Evolutionary conservation across 2,329 filamentous ascomycete species (phyloP), one percentile per base, ranked within the genome.

Genomic region (Capronia epimyces): DNA sequence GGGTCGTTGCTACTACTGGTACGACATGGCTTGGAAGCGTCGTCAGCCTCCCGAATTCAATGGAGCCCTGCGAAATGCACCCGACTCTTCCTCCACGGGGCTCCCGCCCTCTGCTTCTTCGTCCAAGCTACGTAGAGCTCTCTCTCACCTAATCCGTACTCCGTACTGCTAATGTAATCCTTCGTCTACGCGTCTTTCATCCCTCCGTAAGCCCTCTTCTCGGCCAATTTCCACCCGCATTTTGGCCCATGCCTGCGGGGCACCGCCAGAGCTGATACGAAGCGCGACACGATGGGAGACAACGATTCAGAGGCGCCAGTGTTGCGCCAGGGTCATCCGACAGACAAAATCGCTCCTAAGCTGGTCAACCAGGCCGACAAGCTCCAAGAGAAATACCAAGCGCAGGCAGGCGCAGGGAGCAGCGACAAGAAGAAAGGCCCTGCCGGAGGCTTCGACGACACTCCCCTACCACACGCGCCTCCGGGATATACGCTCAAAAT

Each of bases 401-500:
- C 56, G 15, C 57, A 50, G 16, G 36, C 68, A 49, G 46, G 69
- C 12, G 73, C 71, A 63, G 64, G 60, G 32, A 71, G 68, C 51
- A 59, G 69, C 16, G 57, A 61, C 8, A 61, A 65, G 56, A 67
- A 66, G 57, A 67, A 66, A 42, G 60, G 61, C 3, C 87, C 87
- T 0, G 79, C 84, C 0, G 89, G 89, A 24, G 89, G 89, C 27
- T 93, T 81, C 66, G 89, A 95, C 67, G 67, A 73, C 29, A 95
- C 88, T 0, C 87, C 89, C 1, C 74, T 95, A 7, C 87, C 88
- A 0, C 70, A 79, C 62, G 82, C 81, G 3, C 83, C 84, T 7
- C 82, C 84, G 6, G 89, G 90, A 21, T 96, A 86, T 70, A 95
- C 88, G 0, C 66, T 96, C 58, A 86, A 84, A 65, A 84, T 97